Conservation (phyloP, 169 alveolate species). For the Plasmodium adleri region DNA sequence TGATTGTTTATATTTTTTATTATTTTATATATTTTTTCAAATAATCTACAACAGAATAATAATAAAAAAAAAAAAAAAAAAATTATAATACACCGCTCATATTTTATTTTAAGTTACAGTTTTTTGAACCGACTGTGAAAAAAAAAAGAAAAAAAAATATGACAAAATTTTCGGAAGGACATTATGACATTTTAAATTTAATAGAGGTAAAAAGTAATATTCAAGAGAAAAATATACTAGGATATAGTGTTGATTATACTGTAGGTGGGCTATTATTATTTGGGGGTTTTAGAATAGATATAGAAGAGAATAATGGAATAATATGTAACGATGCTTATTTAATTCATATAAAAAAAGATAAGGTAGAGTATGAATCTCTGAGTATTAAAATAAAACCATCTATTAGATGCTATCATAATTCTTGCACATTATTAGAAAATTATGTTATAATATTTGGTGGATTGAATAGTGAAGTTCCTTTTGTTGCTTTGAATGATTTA, state of each 20-base stretch:
- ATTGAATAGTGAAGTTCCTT: conserved; percentile 49
- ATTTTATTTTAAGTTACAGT: too few species aligned
- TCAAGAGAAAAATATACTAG: conserved; percentile 43
- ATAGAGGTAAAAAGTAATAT: conserved; percentile 64
- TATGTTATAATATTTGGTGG: conserved; percentile 69
- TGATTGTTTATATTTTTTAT: too few species aligned
- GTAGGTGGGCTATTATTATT: conserved; percentile 46
- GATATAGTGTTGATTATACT: conserved; percentile 57
- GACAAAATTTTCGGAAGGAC: conserved; percentile 49
- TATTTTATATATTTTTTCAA: too few species aligned
- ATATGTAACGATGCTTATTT: conserved; percentile 68
- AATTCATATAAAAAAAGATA: conserved; percentile 43
- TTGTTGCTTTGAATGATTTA: conserved; percentile 60
- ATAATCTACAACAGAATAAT: too few species aligned
- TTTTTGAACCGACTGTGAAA: too few species aligned
- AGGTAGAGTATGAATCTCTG: conserved; percentile 44
- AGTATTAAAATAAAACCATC: conserved; percentile 42
- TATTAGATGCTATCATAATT: conserved; percentile 49
- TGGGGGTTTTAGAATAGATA: conserved; percentile 70
- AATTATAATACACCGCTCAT: too few species aligned
- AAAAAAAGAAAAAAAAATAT: conserved; percentile 6
- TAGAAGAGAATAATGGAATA: conserved; percentile 5
- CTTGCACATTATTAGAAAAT: conserved; percentile 59
- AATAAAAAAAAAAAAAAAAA: too few species aligned
- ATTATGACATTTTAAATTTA: conserved; percentile 53